phyloP scores from a whole-genome alignment of 495 filamentous ascomycete species.

The Aspergillus baeticus region DNA sequence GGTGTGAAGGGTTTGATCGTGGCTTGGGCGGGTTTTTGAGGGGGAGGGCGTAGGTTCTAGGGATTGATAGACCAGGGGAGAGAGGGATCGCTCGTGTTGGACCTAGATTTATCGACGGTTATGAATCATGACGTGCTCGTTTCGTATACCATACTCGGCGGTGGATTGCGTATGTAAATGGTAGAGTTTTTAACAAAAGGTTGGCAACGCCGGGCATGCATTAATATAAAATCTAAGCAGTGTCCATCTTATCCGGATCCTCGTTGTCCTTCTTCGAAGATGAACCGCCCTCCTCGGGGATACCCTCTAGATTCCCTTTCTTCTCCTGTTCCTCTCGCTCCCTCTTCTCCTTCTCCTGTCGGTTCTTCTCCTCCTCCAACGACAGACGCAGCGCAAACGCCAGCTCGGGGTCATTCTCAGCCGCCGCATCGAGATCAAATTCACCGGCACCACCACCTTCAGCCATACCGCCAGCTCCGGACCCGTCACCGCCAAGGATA shows the following conservation, averaged over 20 bases:
- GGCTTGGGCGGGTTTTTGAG: conserved; percentile 59
- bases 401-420: conserved; percentile 84
- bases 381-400: conserved; percentile 96
- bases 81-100: too few relatives aligned
- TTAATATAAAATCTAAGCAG: conserved; percentile 37
- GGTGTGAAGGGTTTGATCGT: conserved; percentile 92
- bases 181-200: conserved; percentile 8
- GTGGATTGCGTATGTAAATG: not conserved
- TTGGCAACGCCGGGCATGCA: conserved; percentile 47
- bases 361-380: conserved; percentile 94
- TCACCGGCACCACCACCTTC: conserved; percentile 71
- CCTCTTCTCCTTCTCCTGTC: conserved; percentile 79
- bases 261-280: conserved; percentile 60
- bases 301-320: conserved; percentile 67
- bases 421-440: conserved; percentile 51
- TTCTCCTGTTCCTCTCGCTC: conserved; percentile 72
- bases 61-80: not conserved
- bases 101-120: too few relatives aligned
- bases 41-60: conserved; percentile 28
- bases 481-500: conserved; percentile 78
- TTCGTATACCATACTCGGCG: not conserved
- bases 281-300: conserved; percentile 75
- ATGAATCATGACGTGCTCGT: not conserved
- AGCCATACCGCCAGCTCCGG: conserved; percentile 43
- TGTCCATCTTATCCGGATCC: conserved; percentile 79